These are phyloP conservation scores for Paraconiothyrium brasiliense DNA, from an alignment of 2,329 filamentous ascomycete genomes.

Conservation along the genomic window DNA sequence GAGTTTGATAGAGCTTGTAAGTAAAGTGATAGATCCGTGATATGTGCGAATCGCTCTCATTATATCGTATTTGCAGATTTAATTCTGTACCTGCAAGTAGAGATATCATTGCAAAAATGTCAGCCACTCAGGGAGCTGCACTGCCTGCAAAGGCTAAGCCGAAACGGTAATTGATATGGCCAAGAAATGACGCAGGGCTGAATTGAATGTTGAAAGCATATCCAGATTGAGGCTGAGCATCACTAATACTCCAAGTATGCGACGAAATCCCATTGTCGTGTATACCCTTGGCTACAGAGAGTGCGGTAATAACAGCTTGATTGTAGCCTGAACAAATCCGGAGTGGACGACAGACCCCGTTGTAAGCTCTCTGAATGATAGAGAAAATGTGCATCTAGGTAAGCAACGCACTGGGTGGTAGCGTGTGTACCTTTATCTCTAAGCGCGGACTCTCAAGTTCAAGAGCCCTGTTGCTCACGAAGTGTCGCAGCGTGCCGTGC, in stretches of 20 bases:
- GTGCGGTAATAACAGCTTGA: neutral
- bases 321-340: neutral
- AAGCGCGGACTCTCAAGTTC: too few relatives aligned
- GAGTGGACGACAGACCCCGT: too few relatives aligned
- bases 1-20: neutral
- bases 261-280: neutral
- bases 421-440: too few relatives aligned
- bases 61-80: neutral
- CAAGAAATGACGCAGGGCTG: constrained; percentile 5
- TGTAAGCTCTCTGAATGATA: too few relatives aligned
- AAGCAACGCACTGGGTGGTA: too few relatives aligned
- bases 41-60: neutral
- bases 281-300: neutral
- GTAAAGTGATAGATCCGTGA: neutral
- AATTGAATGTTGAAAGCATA: neutral
- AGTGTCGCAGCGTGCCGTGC: neutral
- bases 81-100: neutral
- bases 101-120: neutral
- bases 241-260: neutral
- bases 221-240: neutral
- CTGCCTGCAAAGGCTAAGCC: neutral
- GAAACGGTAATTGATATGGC: neutral
- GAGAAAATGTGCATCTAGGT: too few relatives aligned
- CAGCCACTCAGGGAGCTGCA: neutral
- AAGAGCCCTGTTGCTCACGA: too few relatives aligned